Evolutionary conservation across 2,329 filamentous ascomycete genomes (phyloP), one percentile per base, ranked within the genome.

Genomic region (Fusarium graminum): DNA sequence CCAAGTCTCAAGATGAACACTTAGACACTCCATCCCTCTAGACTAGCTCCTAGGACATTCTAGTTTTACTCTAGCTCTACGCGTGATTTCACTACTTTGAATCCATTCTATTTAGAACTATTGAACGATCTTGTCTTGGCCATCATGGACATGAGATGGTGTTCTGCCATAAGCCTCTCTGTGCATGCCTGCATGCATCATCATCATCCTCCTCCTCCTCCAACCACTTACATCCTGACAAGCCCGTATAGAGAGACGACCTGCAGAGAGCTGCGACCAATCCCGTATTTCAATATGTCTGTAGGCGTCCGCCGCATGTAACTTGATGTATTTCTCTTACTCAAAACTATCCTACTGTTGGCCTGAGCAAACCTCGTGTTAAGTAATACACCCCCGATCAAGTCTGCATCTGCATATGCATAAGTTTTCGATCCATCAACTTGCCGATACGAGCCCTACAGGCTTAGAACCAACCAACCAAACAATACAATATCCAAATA

Each of bases 381-480:
- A 50, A 39, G 28, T 32, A 32, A 49, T 59, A 67, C 64, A 65
- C 64, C 64, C 59, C 64, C 40, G 46, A 65, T 56, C 61, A 52
- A 54, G 56, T 45, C 55, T 59, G 44, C 32, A 36, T 44, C 25
- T 32, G 40, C 46, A 44, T 54, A 44, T 63, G 52, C 59, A 63
- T 63, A 42, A 50, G 42, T 29, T 57, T 58, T 54, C 42, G 50
- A 58, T 62, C 61, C 50, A 55, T 65, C 32, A 53, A 36, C 52
- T 53, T 52, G 59, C 64, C 50, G 59, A 67, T 68, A 67, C 64
- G 64, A 67, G 64, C 59, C 64, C 55, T 67, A 67, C 36, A 40
- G 39, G 36, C 32, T 26, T 36, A 19, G n/a, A 7, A 26, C 34
- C 42, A 53, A 29, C 61, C 60, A 59, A 50, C 53, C 43, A 57